Conservation (phyloP, 331 rosid genomes). For the Pyrus hybrid region DNA sequence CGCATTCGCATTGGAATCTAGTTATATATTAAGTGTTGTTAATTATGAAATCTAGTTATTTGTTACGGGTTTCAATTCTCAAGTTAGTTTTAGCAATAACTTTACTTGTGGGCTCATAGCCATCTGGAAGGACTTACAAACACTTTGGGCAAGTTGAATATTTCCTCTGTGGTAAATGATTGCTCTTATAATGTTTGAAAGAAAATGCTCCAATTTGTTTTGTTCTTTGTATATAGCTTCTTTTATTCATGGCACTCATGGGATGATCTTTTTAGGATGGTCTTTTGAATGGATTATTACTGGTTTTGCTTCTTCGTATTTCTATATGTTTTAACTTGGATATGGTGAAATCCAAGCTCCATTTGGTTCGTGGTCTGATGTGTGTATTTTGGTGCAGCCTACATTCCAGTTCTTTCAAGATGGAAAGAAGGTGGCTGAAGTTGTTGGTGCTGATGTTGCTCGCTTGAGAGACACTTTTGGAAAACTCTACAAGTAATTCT, state of each 20-base stretch:
- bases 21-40: neutral
- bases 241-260: neutral
- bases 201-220: neutral
- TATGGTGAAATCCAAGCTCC: neutral
- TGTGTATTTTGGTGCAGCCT: slow-evolving; percentile 49
- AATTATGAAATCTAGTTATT: neutral
- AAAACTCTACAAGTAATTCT: slow-evolving; percentile 61
- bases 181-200: neutral
- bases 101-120: neutral
- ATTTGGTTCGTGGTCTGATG: neutral
- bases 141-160: slow-evolving; percentile 22
- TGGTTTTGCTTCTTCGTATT: neutral
- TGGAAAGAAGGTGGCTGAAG: slow-evolving; percentile 63
- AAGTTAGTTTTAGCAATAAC: neutral
- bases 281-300: neutral
- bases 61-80: neutral
- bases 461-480: slow-evolving; percentile 39
- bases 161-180: slow-evolving; percentile 33
- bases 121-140: slow-evolving; percentile 24
- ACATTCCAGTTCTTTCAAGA: slow-evolving; percentile 68
- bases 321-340: neutral
- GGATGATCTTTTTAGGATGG: neutral
- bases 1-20: neutral
- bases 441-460: slow-evolving; percentile 61
- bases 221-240: neutral